These are phyloP conservation scores for Cryptococcus sp. DNA, from an alignment of 1,284 basidiomycete genomes.

Conservation along the genomic window DNA sequence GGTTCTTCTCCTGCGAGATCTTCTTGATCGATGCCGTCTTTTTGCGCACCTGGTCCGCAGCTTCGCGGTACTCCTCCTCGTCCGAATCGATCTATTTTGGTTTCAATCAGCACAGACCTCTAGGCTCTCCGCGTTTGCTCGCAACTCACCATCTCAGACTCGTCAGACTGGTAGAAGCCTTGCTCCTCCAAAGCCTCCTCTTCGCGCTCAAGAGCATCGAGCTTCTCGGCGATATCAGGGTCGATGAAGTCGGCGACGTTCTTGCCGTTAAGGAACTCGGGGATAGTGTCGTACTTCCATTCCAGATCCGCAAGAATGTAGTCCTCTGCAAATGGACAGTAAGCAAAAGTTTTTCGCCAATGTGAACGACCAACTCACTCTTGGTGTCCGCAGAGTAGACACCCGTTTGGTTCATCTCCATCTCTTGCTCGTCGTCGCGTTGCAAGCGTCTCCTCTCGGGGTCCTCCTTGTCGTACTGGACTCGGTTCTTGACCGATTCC, in stretches of 20 bases:
- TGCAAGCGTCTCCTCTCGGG: conserved; percentile 70
- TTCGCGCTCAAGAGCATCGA: conserved; percentile 95
- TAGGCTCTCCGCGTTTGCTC: neutral
- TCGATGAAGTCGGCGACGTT: conserved; percentile 99
- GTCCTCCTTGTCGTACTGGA: conserved; percentile 85
- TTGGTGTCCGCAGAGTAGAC: conserved; percentile 87
- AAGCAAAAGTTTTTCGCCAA: conserved; percentile 1
- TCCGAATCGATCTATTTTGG: conserved; percentile 76
- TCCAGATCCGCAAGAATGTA: conserved; percentile 87
- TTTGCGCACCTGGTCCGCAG: conserved; percentile 65
- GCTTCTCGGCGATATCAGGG: conserved; percentile 94
- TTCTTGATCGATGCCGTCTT: conserved; percentile 69
- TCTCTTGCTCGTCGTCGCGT: conserved; percentile 69
- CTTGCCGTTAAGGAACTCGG: conserved; percentile 97
- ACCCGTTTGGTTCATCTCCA: conserved; percentile 79
- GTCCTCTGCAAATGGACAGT: conserved; percentile 63
- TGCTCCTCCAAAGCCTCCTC: conserved; percentile 91
- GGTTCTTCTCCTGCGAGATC: conserved; percentile 81
- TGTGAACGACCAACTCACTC: conserved; percentile 59
- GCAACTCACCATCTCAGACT: conserved; percentile 69
- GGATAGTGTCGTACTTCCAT: conserved; percentile 95
- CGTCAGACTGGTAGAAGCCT: conserved; percentile 90
- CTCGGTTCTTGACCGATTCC: conserved; percentile 68
- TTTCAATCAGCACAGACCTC: conserved; percentile 11
- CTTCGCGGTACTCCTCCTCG: conserved; percentile 77